Conservation (phyloP, 306 rosid species). For the Cicer chorassanicum region DNA sequence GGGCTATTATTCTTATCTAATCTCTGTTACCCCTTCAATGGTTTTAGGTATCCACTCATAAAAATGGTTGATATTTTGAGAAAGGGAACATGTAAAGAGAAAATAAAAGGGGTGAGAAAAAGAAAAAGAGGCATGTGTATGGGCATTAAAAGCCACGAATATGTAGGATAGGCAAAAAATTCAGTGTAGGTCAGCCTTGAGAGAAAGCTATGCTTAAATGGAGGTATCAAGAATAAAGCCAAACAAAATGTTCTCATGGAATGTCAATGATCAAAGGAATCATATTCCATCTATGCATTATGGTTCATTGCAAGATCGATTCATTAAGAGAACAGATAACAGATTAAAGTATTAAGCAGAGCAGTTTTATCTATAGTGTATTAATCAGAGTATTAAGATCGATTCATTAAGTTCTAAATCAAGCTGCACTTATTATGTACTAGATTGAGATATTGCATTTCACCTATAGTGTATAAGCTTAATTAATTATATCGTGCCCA, state of each 20-base stretch:
- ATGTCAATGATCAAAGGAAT: constrained; percentile 58
- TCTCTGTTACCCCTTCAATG: constrained; percentile 51
- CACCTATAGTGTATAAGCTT: constrained; percentile 4
- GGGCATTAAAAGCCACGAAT: constrained; percentile 57
- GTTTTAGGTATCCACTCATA: constrained; percentile 50
- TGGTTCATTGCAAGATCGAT: constrained; percentile 19
- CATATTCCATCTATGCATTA: constrained; percentile 44
- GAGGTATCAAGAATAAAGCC: constrained; percentile 64
- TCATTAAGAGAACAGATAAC: constrained; percentile 1
- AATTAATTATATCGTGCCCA: background rate
- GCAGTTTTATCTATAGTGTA: background rate
- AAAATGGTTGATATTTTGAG: constrained; percentile 56
- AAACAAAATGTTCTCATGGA: constrained; percentile 47
- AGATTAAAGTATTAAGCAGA: constrained; percentile 1
- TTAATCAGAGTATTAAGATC: no score
- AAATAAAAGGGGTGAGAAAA: constrained; percentile 50
- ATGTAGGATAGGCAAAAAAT: constrained; percentile 49
- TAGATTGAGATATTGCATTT: background rate
- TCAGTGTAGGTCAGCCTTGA: constrained; percentile 58
- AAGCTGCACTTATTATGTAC: background rate
- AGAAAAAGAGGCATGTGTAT: constrained; percentile 57
- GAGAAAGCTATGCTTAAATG: constrained; percentile 53
- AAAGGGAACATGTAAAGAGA: constrained; percentile 49
- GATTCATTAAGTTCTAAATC: constrained; percentile 10
- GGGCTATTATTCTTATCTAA: constrained; percentile 41